These are phyloP conservation scores for Fusarium scirpi DNA, from an alignment of 2,329 filamentous ascomycete species.

Conservation along the genomic window DNA sequence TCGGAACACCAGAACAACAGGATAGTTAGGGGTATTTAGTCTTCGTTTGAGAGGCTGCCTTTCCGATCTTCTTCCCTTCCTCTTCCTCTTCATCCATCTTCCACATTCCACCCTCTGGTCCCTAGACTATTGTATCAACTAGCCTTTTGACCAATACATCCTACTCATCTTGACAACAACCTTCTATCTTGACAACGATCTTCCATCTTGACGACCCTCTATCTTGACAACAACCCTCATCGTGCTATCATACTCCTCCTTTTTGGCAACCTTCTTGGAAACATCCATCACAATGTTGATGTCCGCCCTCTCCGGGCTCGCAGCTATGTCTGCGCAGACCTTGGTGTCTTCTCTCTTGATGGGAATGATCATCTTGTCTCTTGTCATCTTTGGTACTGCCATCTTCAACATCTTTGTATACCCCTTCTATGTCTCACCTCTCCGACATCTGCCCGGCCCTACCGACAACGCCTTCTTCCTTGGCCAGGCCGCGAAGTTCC, in stretches of 20 bases:
- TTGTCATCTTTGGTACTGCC: background rate
- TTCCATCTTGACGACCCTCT: background rate
- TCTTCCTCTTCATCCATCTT: background rate
- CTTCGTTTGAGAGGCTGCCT: background rate
- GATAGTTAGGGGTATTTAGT: background rate
- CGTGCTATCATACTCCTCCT: background rate
- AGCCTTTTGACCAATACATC: conserved; percentile 1
- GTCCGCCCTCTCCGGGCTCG: background rate
- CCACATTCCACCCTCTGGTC: background rate
- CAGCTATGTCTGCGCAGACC: background rate
- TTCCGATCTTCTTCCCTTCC: background rate
- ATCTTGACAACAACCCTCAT: background rate
- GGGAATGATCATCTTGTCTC: background rate
- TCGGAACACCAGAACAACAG: background rate
- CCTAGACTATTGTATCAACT: background rate
- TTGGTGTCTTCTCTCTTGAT: conserved; percentile 1
- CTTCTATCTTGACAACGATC: background rate
- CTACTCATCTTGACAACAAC: background rate
- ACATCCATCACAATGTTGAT: background rate
- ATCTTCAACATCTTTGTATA: conserved; percentile 53
- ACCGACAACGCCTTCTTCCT: conserved; percentile 56
- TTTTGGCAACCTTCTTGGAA: background rate
- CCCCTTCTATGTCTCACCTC: conserved; percentile 57
- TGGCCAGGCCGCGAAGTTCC: conserved; percentile 54
- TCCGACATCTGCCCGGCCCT: conserved; percentile 59